Evolutionary conservation across 306 rosid genomes (phyloP).

Genomic region (Pachyrhizus erosus): DNA sequence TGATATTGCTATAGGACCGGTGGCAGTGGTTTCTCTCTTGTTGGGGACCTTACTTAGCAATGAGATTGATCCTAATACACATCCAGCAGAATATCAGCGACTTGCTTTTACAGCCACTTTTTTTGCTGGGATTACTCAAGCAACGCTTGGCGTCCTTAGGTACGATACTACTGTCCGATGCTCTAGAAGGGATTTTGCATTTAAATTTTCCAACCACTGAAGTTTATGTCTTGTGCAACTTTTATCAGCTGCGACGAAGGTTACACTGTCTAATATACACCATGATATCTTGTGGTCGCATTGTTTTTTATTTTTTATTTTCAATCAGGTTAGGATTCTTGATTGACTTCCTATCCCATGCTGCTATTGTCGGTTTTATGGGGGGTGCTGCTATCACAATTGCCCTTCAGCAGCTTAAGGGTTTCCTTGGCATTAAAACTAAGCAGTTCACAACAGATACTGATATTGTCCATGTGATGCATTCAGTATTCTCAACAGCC

Average conservation of each 20-base stretch:
- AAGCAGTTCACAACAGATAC: constrained; percentile 70
- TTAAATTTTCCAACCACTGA: constrained; percentile 8
- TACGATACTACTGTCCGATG: constrained; percentile 30
- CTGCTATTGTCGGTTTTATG: constrained; percentile 98
- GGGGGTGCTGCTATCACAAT: constrained; percentile 99
- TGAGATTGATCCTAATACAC: constrained; percentile 60
- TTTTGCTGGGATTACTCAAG: constrained; percentile 95
- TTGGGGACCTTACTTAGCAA: constrained; percentile 79
- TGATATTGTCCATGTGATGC: constrained; percentile 77
- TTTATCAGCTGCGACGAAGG: constrained; percentile 20
- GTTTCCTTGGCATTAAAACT: constrained; percentile 79
- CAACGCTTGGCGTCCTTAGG: constrained; percentile 88
- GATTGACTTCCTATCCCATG: constrained; percentile 96
- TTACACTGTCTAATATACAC: neutral
- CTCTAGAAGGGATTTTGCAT: neutral
- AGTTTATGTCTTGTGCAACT: neutral
- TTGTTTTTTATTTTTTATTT: constrained; percentile 3
- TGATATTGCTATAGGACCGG: constrained; percentile 97
- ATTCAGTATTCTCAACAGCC: constrained; percentile 65
- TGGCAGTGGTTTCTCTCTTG: constrained; percentile 94
- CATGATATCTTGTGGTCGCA: neutral
- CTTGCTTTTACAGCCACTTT: constrained; percentile 98
- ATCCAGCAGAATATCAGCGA: constrained; percentile 64
- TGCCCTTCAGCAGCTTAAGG: constrained; percentile 96
- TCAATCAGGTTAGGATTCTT: constrained; percentile 84